Evolutionary conservation across 1,139 yeast species (phyloP).

Genomic region (Sugiyamaella grinbergsii): DNA sequence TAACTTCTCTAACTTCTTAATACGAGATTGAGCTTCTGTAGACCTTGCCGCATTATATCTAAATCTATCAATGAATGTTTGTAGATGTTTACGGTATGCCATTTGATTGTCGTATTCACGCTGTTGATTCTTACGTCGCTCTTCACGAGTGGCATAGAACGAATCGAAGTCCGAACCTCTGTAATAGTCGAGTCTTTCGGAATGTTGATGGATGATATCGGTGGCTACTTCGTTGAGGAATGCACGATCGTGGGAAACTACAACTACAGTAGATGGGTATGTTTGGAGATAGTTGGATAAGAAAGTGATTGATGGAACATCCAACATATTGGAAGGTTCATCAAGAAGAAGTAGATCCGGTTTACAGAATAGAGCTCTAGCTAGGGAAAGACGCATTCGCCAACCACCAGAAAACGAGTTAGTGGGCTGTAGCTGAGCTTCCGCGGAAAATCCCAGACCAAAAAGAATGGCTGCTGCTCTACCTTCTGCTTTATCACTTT

Average conservation of each 20-base stretch:
- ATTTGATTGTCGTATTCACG: conserved; percentile 96
- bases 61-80: conserved; percentile 90
- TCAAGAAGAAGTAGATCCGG: conserved; percentile 91
- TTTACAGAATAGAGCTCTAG: conserved; percentile 95
- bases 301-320: conserved; percentile 96
- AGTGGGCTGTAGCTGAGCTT: conserved; percentile 78
- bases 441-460: conserved; percentile 92
- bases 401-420: conserved; percentile 98
- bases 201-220: conserved; percentile 95
- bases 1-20: conserved; percentile 89
- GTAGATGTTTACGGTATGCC: conserved; percentile 93
- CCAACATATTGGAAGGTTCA: conserved; percentile 99
- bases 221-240: conserved; percentile 97
- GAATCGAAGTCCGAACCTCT: conserved; percentile 92
- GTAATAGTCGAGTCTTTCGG: conserved; percentile 93
- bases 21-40: conserved; percentile 96
- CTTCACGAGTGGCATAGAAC: conserved; percentile 92
- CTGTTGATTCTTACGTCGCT: conserved; percentile 87
- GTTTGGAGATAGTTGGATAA: conserved; percentile 85
- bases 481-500: conserved; percentile 95
- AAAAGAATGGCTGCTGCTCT: conserved; percentile 92
- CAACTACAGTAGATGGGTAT: conserved; percentile 88
- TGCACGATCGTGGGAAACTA: conserved; percentile 97
- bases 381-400: conserved; percentile 99
- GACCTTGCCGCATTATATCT: conserved; percentile 97